A percentile compares a stretch with the other conserved stretches of the same genome.
Evolutionary conservation across 2,329 filamentous ascomycete genomes (phyloP).

Genomic region (Fusarium sp.): DNA sequence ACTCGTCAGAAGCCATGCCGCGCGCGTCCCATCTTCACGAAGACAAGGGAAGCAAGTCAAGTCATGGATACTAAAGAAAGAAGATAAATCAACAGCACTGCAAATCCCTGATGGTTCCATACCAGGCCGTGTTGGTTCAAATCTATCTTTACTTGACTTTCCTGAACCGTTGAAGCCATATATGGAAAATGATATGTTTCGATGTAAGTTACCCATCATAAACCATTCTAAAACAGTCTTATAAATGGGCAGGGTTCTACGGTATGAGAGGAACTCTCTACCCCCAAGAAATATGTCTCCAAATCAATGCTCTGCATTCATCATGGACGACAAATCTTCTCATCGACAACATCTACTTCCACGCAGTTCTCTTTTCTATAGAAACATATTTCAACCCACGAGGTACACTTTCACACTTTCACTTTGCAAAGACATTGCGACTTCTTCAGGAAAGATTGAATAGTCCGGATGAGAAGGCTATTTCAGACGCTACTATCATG

Average conservation of each 20-base stretch:
- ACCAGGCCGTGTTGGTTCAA: conserved; percentile 24
- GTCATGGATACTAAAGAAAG: conserved; percentile 30
- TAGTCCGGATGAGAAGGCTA: not conserved
- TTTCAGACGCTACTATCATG: conserved; percentile 39
- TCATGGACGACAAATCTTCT: conserved; percentile 34
- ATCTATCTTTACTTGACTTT: conserved; percentile 37
- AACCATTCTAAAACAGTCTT: not conserved
- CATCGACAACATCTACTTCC: conserved; percentile 32
- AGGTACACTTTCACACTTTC: conserved; percentile 24
- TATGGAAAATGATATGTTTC: conserved; percentile 31
- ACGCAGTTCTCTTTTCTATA: conserved; percentile 26
- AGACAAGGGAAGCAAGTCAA: not conserved
- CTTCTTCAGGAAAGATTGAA: conserved; percentile 30
- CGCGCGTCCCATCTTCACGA: not conserved
- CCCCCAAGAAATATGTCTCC: conserved; percentile 33
- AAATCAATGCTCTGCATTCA: conserved; percentile 21
- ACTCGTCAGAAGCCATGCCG: conserved; percentile 22
- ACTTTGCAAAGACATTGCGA: conserved; percentile 35
- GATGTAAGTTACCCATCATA: not conserved
- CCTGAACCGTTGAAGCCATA: conserved; percentile 35
- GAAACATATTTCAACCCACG: conserved; percentile 27
- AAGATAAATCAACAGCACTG: not conserved
- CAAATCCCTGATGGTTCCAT: conserved; percentile 7
- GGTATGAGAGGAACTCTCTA: conserved; percentile 32
- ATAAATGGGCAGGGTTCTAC: not conserved